Conservation (phyloP, 2,329 filamentous ascomycete species). For the Penicillium verrucosum region DNA sequence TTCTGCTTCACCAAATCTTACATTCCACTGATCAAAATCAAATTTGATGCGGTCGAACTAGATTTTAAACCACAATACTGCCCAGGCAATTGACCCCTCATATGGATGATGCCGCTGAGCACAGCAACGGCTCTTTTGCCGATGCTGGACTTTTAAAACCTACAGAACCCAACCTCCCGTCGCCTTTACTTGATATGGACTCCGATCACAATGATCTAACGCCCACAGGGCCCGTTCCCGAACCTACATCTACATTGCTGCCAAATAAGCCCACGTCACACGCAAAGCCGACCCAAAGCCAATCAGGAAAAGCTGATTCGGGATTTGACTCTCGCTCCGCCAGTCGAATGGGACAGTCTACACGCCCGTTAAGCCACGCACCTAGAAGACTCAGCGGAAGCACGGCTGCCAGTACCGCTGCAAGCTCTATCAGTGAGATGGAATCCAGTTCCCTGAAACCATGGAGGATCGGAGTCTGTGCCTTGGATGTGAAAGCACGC, state of each 20-base stretch:
- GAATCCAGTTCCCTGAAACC: slow-evolving; percentile 51
- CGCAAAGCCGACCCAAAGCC: slow-evolving; percentile 14
- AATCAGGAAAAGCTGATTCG: slow-evolving; percentile 20
- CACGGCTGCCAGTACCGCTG: slow-evolving; percentile 72
- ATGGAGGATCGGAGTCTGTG: slow-evolving; percentile 84
- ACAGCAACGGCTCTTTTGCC: slow-evolving; percentile 22
- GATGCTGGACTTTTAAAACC: slow-evolving; percentile 40
- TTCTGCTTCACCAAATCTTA: not conserved
- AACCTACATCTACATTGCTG: not conserved
- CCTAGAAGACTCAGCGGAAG: slow-evolving; percentile 78
- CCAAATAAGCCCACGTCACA: slow-evolving; percentile 10
- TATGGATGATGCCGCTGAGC: slow-evolving; percentile 23
- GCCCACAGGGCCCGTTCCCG: not conserved
- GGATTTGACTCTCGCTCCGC: slow-evolving; percentile 38
- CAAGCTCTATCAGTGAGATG: slow-evolving; percentile 68
- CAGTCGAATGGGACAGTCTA: slow-evolving; percentile 28
- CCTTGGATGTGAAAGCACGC: slow-evolving; percentile 89
- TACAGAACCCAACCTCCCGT: slow-evolving; percentile 12
- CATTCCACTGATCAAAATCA: not conserved
- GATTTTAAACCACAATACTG: not conserved
- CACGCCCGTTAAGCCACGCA: slow-evolving; percentile 61
- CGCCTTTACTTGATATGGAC: slow-evolving; percentile 5
- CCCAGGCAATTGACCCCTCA: not conserved
- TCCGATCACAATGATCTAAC: slow-evolving; percentile 14
- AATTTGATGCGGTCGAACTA: not conserved